phyloP scores from a whole-genome alignment of 805 yeast genomes.

The Hanseniaspora osmophila region DNA sequence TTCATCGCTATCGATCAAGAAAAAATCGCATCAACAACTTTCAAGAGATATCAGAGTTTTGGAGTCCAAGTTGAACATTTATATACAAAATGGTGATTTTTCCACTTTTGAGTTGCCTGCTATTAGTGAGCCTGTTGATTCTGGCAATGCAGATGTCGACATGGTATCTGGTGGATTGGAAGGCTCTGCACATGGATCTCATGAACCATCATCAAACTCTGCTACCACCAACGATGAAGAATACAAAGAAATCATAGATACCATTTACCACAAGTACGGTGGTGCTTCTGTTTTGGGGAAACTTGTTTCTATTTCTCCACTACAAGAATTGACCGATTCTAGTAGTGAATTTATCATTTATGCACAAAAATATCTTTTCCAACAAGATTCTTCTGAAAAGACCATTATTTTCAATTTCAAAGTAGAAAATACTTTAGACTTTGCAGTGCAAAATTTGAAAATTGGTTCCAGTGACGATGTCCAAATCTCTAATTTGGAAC shows the following conservation, averaged over 20 bases:
- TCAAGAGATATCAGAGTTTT: constrained; percentile 48
- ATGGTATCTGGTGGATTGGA: neutral
- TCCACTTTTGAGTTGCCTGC: constrained; percentile 14
- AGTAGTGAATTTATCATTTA: constrained; percentile 88
- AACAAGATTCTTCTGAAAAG: constrained; percentile 17
- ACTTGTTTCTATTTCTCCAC: constrained; percentile 54
- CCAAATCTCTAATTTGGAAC: constrained; percentile 1
- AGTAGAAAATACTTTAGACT: constrained; percentile 73
- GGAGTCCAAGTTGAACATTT: constrained; percentile 62
- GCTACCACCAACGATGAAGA: constrained; percentile 18
- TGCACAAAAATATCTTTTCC: constrained; percentile 72
- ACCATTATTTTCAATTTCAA: constrained; percentile 70
- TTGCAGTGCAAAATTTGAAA: constrained; percentile 61
- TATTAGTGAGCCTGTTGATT: neutral
- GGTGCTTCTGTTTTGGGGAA: constrained; percentile 55
- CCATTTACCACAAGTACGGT: constrained; percentile 21
- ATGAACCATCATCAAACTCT: constrained; percentile 17
- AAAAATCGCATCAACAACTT: constrained; percentile 22
- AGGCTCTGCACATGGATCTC: neutral
- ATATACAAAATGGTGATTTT: constrained; percentile 30
- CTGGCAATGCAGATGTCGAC: neutral
- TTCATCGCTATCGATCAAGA: constrained; percentile 7
- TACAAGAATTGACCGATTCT: constrained; percentile 64
- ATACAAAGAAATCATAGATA: constrained; percentile 12
- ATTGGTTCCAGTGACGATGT: constrained; percentile 53